These are phyloP conservation scores for Pilasporangium apinafurcum DNA, from an alignment of 352 stramenopile species.

Conservation along the genomic window DNA sequence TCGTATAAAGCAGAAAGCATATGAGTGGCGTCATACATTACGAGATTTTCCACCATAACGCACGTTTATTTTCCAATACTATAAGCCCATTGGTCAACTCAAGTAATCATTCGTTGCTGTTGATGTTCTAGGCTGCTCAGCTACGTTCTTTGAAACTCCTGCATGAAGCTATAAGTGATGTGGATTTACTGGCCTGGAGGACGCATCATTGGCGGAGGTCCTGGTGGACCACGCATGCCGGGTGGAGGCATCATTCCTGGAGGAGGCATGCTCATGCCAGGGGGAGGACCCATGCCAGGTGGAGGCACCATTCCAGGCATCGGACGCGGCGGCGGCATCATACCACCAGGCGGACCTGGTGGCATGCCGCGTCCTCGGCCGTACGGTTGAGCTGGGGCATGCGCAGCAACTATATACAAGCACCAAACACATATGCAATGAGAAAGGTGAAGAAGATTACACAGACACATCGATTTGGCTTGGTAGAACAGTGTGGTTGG, in stretches of 20 bases:
- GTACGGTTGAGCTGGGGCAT: slow-evolving; percentile 76
- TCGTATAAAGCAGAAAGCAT: too few relatives aligned
- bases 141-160: too few relatives aligned
- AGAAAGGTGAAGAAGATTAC: neutral
- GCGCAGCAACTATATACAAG: slow-evolving; percentile 47
- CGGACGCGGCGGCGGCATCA: slow-evolving; percentile 56
- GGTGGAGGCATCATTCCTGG: slow-evolving; percentile 74
- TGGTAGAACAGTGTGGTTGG: neutral
- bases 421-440: neutral
- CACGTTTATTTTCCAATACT: too few relatives aligned
- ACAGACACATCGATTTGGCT: neutral
- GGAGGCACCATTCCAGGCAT: slow-evolving; percentile 63
- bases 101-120: too few relatives aligned
- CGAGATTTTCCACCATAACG: too few relatives aligned
- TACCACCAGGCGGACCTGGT: slow-evolving; percentile 40
- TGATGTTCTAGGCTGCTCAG: too few relatives aligned
- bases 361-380: slow-evolving; percentile 72
- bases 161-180: too few relatives aligned
- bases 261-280: slow-evolving; percentile 67
- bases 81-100: too few relatives aligned
- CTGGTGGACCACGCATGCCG: slow-evolving; percentile 56
- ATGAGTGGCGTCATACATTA: too few relatives aligned
- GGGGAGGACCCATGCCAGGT: slow-evolving; percentile 54
- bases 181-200: slow-evolving; percentile 74
- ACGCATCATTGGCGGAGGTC: slow-evolving; percentile 25